Evolutionary conservation across 495 filamentous ascomycete species (phyloP).

Genomic region (Collariella sp.): DNA sequence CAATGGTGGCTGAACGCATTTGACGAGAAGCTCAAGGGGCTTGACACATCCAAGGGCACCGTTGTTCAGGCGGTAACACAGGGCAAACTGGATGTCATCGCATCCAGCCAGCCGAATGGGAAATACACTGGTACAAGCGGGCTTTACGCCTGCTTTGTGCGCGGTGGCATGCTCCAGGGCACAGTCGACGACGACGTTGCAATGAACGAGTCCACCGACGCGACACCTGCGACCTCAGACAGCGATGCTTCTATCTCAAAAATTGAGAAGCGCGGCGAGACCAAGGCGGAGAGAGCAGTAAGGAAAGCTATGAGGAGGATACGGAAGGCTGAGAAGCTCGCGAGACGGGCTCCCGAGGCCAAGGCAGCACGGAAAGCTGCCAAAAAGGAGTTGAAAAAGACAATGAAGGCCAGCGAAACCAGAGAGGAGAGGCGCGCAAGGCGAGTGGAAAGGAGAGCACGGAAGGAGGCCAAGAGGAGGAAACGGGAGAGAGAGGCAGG

Average conservation of each 20-base stretch:
- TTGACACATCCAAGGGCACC: conserved; percentile 47
- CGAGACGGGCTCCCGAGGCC: conserved; percentile 6
- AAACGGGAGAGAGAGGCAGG: neutral
- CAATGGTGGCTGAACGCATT: conserved; percentile 81
- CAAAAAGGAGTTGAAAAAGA: conserved; percentile 16
- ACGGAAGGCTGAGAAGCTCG: conserved; percentile 18
- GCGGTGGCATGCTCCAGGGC: conserved; percentile 62
- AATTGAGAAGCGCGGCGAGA: conserved; percentile 23
- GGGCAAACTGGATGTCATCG: conserved; percentile 45
- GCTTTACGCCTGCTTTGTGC: conserved; percentile 75
- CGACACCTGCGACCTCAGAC: conserved; percentile 11
- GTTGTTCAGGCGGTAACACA: conserved; percentile 43
- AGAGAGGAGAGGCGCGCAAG: conserved; percentile 36
- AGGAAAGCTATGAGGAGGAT: conserved; percentile 29
- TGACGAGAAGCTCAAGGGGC: conserved; percentile 64
- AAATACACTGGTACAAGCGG: conserved; percentile 46
- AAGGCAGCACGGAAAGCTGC: conserved; percentile 13
- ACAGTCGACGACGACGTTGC: conserved; percentile 29
- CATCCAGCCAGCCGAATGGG: conserved; percentile 28
- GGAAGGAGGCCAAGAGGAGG: conserved; percentile 37
- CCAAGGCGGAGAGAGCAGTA: conserved; percentile 30
- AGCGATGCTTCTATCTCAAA: conserved; percentile 2
- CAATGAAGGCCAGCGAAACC: conserved; percentile 22
- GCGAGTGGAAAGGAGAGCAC: conserved; percentile 36
- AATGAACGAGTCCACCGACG: conserved; percentile 12